Evolutionary conservation across 2,329 filamentous ascomycete genomes (phyloP).

Genomic region (Penicillium sp.): DNA sequence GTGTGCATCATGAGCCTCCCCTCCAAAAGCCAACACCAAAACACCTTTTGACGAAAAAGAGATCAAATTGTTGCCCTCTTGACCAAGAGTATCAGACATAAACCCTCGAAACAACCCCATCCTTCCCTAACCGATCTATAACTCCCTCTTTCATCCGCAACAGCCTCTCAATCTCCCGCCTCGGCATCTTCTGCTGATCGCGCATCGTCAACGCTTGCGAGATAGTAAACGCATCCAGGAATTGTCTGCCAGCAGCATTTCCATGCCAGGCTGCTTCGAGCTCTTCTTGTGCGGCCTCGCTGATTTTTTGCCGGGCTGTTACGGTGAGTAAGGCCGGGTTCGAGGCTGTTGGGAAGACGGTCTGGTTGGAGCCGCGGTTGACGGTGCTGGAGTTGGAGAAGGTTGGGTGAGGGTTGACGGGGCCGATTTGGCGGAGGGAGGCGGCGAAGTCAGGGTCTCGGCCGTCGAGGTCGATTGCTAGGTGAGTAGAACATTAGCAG

Average conservation of each 20-base stretch:
- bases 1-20: background rate
- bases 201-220: conserved; percentile 52
- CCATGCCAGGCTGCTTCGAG: conserved; percentile 51
- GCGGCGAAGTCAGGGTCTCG: conserved; percentile 70
- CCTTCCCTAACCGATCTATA: conserved; percentile 42
- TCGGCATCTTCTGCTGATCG: conserved; percentile 43
- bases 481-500: background rate
- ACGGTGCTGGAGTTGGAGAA: conserved; percentile 59
- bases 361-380: conserved; percentile 34
- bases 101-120: conserved; percentile 34
- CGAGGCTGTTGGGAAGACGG: conserved; percentile 39
- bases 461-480: conserved; percentile 62
- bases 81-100: conserved; percentile 12
- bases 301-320: conserved; percentile 53
- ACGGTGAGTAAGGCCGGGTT: conserved; percentile 61
- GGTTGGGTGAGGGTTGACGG: conserved; percentile 60
- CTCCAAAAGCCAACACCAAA: background rate
- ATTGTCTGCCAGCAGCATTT: conserved; percentile 45
- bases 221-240: conserved; percentile 54
- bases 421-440: conserved; percentile 70
- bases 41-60: background rate
- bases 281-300: conserved; percentile 57
- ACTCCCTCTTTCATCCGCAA: conserved; percentile 49
- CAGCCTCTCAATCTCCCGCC: conserved; percentile 47
- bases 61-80: background rate